Base-by-base conservation (phyloP, 805 yeast species). In the Barnettozyma salicaria region DNA sequence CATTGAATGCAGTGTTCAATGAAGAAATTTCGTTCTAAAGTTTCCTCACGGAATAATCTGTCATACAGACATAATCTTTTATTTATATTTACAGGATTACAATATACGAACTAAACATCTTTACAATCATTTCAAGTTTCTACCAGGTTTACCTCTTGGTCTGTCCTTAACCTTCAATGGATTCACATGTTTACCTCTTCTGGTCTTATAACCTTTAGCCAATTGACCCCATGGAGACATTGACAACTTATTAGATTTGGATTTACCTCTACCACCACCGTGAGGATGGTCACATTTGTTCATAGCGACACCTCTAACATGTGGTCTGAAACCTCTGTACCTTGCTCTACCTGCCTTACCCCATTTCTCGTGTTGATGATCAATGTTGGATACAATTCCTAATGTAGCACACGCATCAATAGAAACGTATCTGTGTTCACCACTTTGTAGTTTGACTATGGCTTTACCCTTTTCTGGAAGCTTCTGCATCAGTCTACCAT, bases 211-310 rank as follows among this genome's bases (percentile, higher is more conserved):
- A 61, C 92, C 94, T 73, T 90, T 90, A 28, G 90, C 81, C 55
- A 83, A 63, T 43, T 80, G 80, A 55, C 98, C 98, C 96, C 97
- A 90, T 60, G 94, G 94, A 39, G 96, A 84, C 70, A 83, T 86
- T 14, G 97, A 85, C 42, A 83, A 73, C 68, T 87, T 90, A 65
- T 90, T 89, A 47, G 96, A 86, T 78, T 92, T 92, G 43, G 95
- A 84, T 64, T 92, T 92, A 76, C 98, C 98, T 74, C 98, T 80
- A 67, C 98, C 98, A 80, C 98, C 98, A 72, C 98, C 98, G 56
- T 87, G 89, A 48, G 98, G 98, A 69, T 92, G 98, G 64, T 92
- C 97, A 59, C 80, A 77, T 47, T 92, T 92, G 66, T 92, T 92
- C 96, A 86, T 87, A 34, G 98, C 97, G 52, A 87, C 85, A 75